phyloP scores from a whole-genome alignment of 192 early-diverging fungal species.

The Coemansia interrupta region DNA sequence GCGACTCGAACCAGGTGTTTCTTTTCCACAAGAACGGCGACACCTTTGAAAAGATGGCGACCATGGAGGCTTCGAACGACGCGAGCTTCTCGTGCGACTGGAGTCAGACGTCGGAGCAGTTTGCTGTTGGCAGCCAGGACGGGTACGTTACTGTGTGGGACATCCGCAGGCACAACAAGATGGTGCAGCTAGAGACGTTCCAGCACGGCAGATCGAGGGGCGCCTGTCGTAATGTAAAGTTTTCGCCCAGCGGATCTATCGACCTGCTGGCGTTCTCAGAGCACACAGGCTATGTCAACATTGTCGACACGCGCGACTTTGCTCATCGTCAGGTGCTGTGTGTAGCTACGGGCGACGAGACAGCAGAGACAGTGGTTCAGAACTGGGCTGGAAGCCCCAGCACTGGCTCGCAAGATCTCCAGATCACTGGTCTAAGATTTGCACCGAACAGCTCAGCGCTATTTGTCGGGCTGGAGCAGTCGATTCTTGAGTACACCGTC shows the following conservation, averaged over 20 bases:
- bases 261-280: constrained; percentile 83
- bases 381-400: constrained; percentile 19
- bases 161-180: constrained; percentile 69
- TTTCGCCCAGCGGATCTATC: constrained; percentile 81
- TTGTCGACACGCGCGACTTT: constrained; percentile 89
- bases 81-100: constrained; percentile 93
- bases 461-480: constrained; percentile 87
- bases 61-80: constrained; percentile 72
- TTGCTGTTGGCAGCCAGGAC: constrained; percentile 94
- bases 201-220: constrained; percentile 62
- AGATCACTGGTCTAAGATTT: constrained; percentile 83
- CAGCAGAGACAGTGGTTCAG: constrained; percentile 15
- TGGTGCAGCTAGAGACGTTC: constrained; percentile 66
- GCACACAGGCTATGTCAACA: constrained; percentile 67
- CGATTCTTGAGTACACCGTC: constrained; percentile 78
- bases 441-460: constrained; percentile 76
- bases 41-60: constrained; percentile 68
- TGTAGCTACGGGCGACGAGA: constrained; percentile 52
- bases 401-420: constrained; percentile 54
- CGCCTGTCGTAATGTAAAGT: constrained; percentile 87
- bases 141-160: constrained; percentile 93
- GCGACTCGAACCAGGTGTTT: constrained; percentile 83
- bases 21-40: constrained; percentile 72
- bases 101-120: constrained; percentile 88
- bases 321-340: constrained; percentile 76